phyloP scores from a whole-genome alignment of 2,329 filamentous ascomycete species.

The Aaosphaeria pasadenensis region DNA sequence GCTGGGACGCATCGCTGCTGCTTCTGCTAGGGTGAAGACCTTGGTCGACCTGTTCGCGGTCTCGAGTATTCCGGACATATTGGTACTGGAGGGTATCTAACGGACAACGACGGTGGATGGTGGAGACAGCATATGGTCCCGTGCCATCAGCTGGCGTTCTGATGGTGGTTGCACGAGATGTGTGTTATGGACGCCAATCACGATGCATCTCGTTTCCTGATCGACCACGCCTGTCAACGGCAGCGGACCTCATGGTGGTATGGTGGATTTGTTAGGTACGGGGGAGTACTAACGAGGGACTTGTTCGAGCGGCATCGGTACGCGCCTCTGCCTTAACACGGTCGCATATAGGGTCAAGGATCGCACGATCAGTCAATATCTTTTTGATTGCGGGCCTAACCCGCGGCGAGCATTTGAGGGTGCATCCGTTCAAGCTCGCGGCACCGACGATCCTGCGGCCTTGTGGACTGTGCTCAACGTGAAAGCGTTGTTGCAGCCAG shows the following conservation, averaged over 20 bases:
- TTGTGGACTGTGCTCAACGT: conserved; percentile 34
- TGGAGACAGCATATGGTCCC: conserved; percentile 17
- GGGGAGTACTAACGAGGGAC: conserved; percentile 16
- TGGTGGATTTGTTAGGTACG: conserved; percentile 24
- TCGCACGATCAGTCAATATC: conserved; percentile 37
- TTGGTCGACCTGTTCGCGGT: conserved; percentile 2
- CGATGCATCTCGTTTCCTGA: conserved; percentile 18
- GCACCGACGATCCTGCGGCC: conserved; percentile 33
- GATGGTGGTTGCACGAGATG: conserved; percentile 20
- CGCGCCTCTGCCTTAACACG: conserved; percentile 18
- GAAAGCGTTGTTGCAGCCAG: conserved; percentile 24
- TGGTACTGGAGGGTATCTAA: conserved; percentile 14
- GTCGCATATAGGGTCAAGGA: conserved; percentile 27
- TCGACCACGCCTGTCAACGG: conserved; percentile 16
- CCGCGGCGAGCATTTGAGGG: conserved; percentile 28
- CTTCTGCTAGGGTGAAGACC: conserved; percentile 9
- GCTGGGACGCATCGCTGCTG: conserved; percentile 12
- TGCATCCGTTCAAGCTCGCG: conserved; percentile 32
- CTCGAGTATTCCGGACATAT: background rate
- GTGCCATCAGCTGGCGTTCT: conserved; percentile 21
- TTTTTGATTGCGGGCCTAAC: conserved; percentile 33
- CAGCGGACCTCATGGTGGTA: conserved; percentile 17
- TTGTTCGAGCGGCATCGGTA: conserved; percentile 32
- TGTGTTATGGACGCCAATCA: conserved; percentile 29
- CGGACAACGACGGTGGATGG: conserved; percentile 11